These are phyloP conservation scores for Lasiosphaeria miniovina DNA, from an alignment of 495 filamentous ascomycete species.

Conservation along the genomic window DNA sequence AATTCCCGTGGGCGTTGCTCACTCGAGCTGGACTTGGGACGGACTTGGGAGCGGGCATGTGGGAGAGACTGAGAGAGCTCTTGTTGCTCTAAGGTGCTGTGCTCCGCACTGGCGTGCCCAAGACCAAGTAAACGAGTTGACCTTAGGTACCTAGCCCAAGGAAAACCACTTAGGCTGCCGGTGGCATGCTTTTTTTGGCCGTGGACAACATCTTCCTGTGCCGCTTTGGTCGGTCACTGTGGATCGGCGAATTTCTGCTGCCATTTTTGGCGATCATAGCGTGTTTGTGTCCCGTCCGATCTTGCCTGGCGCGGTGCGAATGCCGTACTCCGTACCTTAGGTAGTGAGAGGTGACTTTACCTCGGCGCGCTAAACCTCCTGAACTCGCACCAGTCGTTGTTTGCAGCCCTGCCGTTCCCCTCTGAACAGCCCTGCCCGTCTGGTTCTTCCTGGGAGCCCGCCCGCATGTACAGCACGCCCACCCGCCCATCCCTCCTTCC, in stretches of 20 bases:
- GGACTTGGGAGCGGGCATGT: too few species aligned
- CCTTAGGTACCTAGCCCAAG: too few species aligned
- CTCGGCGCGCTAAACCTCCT: not conserved
- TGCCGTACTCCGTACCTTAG: constrained; percentile 9
- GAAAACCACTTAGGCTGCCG: not conserved
- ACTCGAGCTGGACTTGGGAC: too few species aligned
- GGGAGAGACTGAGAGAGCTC: too few species aligned
- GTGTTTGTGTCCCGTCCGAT: constrained; percentile 22
- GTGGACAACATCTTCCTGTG: not conserved
- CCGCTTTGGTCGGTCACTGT: not conserved
- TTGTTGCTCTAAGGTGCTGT: too few species aligned
- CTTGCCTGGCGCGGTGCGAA: constrained; percentile 24
- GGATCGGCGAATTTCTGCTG: constrained; percentile 7
- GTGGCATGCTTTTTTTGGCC: not conserved
- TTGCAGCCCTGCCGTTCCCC: not conserved
- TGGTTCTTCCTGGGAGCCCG: not conserved
- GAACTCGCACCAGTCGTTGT: not conserved
- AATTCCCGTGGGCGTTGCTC: too few species aligned
- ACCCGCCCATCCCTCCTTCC: not conserved
- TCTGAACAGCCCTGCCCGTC: not conserved
- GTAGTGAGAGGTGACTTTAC: too few species aligned
- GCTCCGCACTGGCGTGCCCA: too few species aligned
- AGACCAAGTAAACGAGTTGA: too few species aligned
- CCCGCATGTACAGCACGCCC: not conserved
- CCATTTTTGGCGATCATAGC: constrained; percentile 6